Conservation (phyloP, 768 basidiomycete species). For the Candolleomyces aberdarensis region DNA sequence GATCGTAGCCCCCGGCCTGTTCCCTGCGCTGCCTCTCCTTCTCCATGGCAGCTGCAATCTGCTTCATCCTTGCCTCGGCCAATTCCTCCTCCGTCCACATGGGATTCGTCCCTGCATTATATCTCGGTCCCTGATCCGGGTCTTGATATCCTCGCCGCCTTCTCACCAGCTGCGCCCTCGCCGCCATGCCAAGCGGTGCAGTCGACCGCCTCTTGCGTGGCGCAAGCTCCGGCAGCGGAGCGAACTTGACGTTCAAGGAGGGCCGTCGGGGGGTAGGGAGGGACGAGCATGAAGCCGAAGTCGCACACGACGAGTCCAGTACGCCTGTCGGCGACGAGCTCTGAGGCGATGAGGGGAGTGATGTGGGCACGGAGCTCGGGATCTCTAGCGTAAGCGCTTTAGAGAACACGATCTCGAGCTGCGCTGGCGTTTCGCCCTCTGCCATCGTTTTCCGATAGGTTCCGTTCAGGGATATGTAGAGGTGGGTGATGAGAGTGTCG, state of each 20-base stretch:
- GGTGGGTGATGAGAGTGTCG: neutral
- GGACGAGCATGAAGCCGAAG: conserved; percentile 12
- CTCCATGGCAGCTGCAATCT: conserved; percentile 21
- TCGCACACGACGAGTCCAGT: neutral
- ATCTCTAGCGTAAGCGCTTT: conserved; percentile 6
- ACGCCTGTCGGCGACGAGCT: conserved; percentile 37
- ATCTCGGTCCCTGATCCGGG: neutral
- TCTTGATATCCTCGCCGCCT: neutral
- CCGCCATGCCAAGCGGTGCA: neutral
- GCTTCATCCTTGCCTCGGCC: conserved; percentile 26
- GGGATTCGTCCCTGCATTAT: neutral
- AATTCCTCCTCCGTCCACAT: conserved; percentile 38
- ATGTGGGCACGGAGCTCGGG: conserved; percentile 23
- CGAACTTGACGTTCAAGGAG: conserved; percentile 48
- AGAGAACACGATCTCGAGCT: conserved; percentile 3
- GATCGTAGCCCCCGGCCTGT: conserved; percentile 17
- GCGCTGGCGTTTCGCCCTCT: neutral
- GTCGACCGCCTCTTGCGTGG: conserved; percentile 41
- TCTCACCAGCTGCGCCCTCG: neutral
- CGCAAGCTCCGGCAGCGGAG: conserved; percentile 54
- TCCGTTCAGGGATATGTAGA: neutral
- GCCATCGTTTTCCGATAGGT: neutral
- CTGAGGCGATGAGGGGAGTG: conserved; percentile 38
- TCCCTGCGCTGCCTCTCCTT: conserved; percentile 14
- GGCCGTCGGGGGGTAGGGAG: conserved; percentile 7